phyloP scores from a whole-genome alignment of 1,284 basidiomycete genomes.

The Trametes pubescens region DNA sequence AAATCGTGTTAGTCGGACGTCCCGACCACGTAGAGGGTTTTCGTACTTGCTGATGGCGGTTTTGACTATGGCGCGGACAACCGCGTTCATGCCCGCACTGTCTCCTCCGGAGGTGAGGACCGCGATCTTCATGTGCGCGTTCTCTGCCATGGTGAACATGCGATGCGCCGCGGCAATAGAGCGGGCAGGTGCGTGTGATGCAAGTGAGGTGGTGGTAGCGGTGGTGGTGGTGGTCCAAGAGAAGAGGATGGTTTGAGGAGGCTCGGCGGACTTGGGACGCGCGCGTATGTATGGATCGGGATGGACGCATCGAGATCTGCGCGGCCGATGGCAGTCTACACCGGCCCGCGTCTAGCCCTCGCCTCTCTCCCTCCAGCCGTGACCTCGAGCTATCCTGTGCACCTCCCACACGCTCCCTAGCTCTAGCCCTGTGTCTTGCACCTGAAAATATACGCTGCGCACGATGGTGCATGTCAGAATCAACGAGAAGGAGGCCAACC shows the following conservation, averaged over 20 bases:
- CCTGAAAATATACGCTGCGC: neutral
- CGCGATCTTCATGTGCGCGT: conserved; percentile 76
- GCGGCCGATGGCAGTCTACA: conserved; percentile 4
- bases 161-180: conserved; percentile 3
- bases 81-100: conserved; percentile 97
- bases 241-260: conserved; percentile 15
- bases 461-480: conserved; percentile 76
- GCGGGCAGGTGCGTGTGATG: neutral
- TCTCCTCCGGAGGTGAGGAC: conserved; percentile 97
- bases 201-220: conserved; percentile 1
- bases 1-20: too few species aligned
- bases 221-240: conserved; percentile 11
- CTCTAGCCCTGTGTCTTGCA: neutral
- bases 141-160: conserved; percentile 11
- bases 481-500: conserved; percentile 74
- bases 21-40: conserved; percentile 8
- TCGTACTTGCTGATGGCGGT: conserved; percentile 86
- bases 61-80: conserved; percentile 91
- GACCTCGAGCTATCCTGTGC: neutral
- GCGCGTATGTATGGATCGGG: neutral
- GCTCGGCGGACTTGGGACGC: neutral
- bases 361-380: neutral
- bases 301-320: conserved; percentile 18
- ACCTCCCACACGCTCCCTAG: neutral
- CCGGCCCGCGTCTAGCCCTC: conserved; percentile 5